Evolutionary conservation across 2,329 filamentous ascomycete genomes (phyloP).

Genomic region (Ceratocystis smalleyi): DNA sequence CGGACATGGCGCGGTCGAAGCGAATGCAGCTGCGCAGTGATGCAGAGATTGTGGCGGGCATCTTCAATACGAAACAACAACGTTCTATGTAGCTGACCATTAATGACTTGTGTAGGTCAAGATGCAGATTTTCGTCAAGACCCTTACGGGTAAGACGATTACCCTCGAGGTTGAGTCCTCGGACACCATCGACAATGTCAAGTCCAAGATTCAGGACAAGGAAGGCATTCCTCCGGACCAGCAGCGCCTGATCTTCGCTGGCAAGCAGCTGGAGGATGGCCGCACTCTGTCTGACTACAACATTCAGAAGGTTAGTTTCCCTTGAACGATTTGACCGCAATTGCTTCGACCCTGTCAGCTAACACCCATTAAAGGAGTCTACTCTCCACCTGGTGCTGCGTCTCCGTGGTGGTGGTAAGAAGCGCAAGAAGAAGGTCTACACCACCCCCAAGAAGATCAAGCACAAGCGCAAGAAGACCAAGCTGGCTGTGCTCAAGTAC

Average conservation of each 20-base stretch:
- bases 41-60: background rate
- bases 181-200: slow-evolving; percentile 99
- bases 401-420: slow-evolving; percentile 97
- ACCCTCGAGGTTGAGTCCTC: slow-evolving; percentile 99
- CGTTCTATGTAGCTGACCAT: slow-evolving; percentile 24
- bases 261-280: slow-evolving; percentile 99
- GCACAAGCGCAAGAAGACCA: slow-evolving; percentile 99
- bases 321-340: background rate
- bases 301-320: slow-evolving; percentile 83
- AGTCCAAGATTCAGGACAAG: slow-evolving; percentile 98
- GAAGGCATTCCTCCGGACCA: slow-evolving; percentile 98
- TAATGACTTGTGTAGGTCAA: slow-evolving; percentile 32
- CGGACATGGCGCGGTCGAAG: background rate
- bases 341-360: background rate
- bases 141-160: slow-evolving; percentile 99
- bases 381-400: slow-evolving; percentile 96
- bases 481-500: slow-evolving; percentile 99
- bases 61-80: slow-evolving; percentile 1
- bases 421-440: slow-evolving; percentile 99
- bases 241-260: slow-evolving; percentile 98
- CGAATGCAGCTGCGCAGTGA: background rate
- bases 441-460: slow-evolving; percentile 99
- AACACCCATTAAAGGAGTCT: slow-evolving; percentile 28
- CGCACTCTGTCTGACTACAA: slow-evolving; percentile 99
- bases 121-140: slow-evolving; percentile 68